phyloP scores from a whole-genome alignment of 257 asterid species.

The Petunia axillaris region DNA sequence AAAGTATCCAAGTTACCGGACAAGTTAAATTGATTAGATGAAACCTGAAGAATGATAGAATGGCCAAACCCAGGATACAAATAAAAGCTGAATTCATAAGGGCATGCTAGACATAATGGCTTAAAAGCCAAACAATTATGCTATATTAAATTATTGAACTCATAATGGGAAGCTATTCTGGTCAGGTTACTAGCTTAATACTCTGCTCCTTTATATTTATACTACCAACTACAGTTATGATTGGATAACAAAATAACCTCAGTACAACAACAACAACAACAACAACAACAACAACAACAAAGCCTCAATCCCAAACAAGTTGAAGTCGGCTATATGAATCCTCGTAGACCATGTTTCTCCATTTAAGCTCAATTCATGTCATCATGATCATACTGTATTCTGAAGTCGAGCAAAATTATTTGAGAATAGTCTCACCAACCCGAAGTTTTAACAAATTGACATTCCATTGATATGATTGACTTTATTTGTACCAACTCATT shows the following conservation, averaged over 20 bases:
- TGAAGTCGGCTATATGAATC: too few relatives aligned
- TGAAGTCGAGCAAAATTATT: not conserved
- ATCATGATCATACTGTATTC: not conserved
- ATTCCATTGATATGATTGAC: not conserved
- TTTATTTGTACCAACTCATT: not conserved
- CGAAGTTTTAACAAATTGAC: not conserved
- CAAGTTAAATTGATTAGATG: not conserved
- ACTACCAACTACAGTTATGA: not conserved
- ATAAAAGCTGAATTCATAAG: constrained; percentile 14
- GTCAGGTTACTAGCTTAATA: not conserved
- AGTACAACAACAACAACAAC: too few relatives aligned
- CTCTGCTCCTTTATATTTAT: not conserved
- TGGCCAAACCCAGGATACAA: not conserved
- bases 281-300: too few relatives aligned
- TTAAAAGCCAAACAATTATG: not conserved
- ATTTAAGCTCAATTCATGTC: too few relatives aligned
- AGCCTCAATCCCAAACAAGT: too few relatives aligned
- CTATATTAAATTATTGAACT: not conserved
- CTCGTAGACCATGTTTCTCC: too few relatives aligned
- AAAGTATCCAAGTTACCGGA: constrained; percentile 7
- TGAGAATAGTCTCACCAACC: not conserved
- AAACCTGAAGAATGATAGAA: not conserved
- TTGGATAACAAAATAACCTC: not conserved
- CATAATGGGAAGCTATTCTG: not conserved
- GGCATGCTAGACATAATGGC: not conserved